Evolutionary conservation across 2,329 filamentous ascomycete genomes (phyloP).

Genomic region (Chaetothyriales sp.): DNA sequence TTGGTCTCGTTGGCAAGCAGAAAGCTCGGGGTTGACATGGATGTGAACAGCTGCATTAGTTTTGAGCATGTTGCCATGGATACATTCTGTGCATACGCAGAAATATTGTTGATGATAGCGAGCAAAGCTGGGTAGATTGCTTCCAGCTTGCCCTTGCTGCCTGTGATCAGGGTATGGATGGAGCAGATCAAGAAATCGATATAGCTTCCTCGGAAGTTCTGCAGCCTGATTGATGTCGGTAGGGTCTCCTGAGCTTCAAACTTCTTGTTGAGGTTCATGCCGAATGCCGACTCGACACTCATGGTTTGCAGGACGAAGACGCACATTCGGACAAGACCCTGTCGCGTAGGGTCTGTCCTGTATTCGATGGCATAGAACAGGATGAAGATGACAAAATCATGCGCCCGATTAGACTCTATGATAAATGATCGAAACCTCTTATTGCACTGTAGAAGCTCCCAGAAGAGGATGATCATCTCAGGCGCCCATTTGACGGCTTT

Average conservation of each 20-base stretch:
- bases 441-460: conserved; percentile 95
- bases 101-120: conserved; percentile 85
- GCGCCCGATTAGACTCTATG: conserved; percentile 82
- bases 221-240: conserved; percentile 65
- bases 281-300: conserved; percentile 85
- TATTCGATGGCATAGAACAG: conserved; percentile 89
- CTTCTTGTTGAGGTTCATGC: conserved; percentile 71
- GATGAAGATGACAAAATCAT: conserved; percentile 83
- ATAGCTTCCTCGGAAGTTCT: conserved; percentile 77
- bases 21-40: conserved; percentile 88
- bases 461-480: conserved; percentile 93
- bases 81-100: conserved; percentile 67
- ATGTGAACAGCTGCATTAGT: conserved; percentile 73
- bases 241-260: conserved; percentile 84
- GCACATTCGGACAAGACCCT: conserved; percentile 90
- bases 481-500: conserved; percentile 73
- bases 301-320: conserved; percentile 92
- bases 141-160: conserved; percentile 76
- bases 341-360: conserved; percentile 70
- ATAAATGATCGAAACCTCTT: conserved; percentile 94
- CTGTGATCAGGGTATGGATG: conserved; percentile 81
- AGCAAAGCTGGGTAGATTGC: conserved; percentile 85
- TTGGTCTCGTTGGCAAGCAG: conserved; percentile 86
- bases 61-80: conserved; percentile 64
- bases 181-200: conserved; percentile 92